A percentile compares a stretch with the other conserved stretches of the same genome.
These are phyloP conservation scores for Saturnispora sekii DNA, from an alignment of 805 yeast genomes.

Conservation along the genomic window DNA sequence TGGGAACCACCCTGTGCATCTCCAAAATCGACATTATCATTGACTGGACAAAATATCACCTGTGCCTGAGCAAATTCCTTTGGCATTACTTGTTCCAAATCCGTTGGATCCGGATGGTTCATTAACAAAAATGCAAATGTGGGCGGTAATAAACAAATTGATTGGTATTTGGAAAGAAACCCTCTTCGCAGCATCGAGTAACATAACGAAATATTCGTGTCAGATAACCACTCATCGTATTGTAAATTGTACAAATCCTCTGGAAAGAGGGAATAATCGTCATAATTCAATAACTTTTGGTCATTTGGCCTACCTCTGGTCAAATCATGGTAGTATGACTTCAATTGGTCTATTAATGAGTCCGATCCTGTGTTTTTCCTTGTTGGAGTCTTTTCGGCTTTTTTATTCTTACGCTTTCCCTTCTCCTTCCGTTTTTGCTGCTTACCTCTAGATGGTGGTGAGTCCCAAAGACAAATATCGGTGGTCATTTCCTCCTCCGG, in stretches of 20 bases:
- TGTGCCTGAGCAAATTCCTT: slow-evolving; percentile 29
- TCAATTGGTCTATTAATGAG: neutral
- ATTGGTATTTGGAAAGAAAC: slow-evolving; percentile 32
- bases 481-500: slow-evolving; percentile 6
- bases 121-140: slow-evolving; percentile 54
- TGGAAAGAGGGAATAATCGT: slow-evolving; percentile 47
- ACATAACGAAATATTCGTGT: slow-evolving; percentile 54
- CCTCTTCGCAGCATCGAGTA: slow-evolving; percentile 32
- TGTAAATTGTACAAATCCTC: slow-evolving; percentile 49
- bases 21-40: slow-evolving; percentile 7
- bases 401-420: neutral
- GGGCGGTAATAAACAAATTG: slow-evolving; percentile 42
- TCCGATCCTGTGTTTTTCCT: neutral
- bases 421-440: slow-evolving; percentile 3
- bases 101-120: slow-evolving; percentile 36
- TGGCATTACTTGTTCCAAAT: slow-evolving; percentile 38
- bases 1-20: slow-evolving; percentile 43
- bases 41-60: slow-evolving; percentile 50
- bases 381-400: neutral
- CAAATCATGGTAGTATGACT: slow-evolving; percentile 1
- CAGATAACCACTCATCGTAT: slow-evolving; percentile 68
- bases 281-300: slow-evolving; percentile 36
- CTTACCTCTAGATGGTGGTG: neutral
- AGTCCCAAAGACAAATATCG: slow-evolving; percentile 5
- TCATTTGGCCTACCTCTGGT: slow-evolving; percentile 7